Evolutionary conservation across 805 yeast species (phyloP).

Genomic region (Lipomyces oligophaga): DNA sequence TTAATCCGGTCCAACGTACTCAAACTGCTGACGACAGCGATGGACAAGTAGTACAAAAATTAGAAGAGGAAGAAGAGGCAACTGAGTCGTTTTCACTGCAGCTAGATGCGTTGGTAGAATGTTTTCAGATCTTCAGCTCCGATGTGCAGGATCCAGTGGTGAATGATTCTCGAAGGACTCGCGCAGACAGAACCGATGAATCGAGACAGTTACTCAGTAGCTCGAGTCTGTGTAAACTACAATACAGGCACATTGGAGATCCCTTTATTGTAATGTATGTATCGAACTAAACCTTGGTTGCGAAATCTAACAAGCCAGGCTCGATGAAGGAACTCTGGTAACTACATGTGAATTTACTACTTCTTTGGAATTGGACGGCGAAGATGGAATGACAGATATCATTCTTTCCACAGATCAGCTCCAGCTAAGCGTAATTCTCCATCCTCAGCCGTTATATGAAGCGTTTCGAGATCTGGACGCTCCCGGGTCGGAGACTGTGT

Average conservation of each 20-base stretch:
- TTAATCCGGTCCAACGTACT: constrained; percentile 4
- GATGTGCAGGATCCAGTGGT: neutral
- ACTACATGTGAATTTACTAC: constrained; percentile 31
- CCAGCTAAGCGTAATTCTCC: constrained; percentile 11
- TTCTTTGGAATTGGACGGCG: constrained; percentile 18
- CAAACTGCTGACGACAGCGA: constrained; percentile 4
- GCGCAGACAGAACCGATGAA: neutral
- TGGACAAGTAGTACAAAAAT: no score
- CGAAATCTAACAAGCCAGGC: constrained; percentile 3
- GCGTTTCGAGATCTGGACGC: constrained; percentile 25
- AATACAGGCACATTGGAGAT: constrained; percentile 13
- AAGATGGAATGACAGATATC: constrained; percentile 13
- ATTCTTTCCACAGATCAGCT: constrained; percentile 15
- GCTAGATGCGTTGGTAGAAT: constrained; percentile 19
- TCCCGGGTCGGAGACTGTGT: constrained; percentile 13
- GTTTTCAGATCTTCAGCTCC: constrained; percentile 25
- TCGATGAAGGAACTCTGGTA: constrained; percentile 25
- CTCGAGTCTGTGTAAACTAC: constrained; percentile 21
- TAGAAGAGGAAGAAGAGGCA: no score
- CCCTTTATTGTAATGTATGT: constrained; percentile 25
- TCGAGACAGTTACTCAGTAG: constrained; percentile 6
- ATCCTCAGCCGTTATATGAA: constrained; percentile 14
- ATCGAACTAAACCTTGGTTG: neutral
- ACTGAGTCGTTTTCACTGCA: constrained; percentile 12
- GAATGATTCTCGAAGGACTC: no score